Evolutionary conservation across 805 yeast genomes (phyloP).

Genomic region (Yamadazyma ubonensis): DNA sequence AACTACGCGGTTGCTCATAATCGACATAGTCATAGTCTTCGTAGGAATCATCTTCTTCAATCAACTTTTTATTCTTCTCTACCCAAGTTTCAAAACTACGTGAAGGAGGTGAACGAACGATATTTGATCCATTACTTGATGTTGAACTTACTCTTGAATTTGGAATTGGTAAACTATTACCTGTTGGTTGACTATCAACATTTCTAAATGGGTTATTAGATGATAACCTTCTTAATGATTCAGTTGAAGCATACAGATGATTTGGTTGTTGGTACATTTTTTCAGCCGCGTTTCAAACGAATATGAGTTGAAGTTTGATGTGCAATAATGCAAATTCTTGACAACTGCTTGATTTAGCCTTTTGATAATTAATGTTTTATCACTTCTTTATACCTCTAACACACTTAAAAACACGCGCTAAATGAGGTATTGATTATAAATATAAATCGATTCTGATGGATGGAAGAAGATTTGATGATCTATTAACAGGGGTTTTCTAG

Average conservation of each 20-base stretch:
- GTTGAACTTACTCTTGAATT: conserved; percentile 12
- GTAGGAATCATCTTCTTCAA: conserved; percentile 30
- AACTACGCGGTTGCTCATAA: background rate
- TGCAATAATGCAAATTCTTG: background rate
- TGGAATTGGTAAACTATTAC: conserved; percentile 1
- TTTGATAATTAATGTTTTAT: too few species aligned
- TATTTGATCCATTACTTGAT: conserved; percentile 20
- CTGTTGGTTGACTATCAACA: background rate
- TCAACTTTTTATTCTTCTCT: conserved; percentile 39
- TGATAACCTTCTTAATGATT: conserved; percentile 49
- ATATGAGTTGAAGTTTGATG: too few species aligned
- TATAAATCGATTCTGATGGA: too few species aligned
- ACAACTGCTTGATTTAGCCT: background rate
- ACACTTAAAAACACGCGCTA: too few species aligned
- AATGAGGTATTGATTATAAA: too few species aligned
- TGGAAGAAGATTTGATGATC: too few species aligned
- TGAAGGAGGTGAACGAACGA: conserved; percentile 24
- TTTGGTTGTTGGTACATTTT: conserved; percentile 42
- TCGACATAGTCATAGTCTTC: conserved; percentile 17
- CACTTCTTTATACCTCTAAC: too few species aligned
- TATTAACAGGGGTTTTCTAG: too few species aligned
- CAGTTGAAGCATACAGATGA: conserved; percentile 32
- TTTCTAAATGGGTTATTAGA: conserved; percentile 71
- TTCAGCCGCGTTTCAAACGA: background rate
- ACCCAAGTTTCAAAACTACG: conserved; percentile 59